Conservation (phyloP, 768 basidiomycete species). For the Rhodosporidiobolus sp. region DNA sequence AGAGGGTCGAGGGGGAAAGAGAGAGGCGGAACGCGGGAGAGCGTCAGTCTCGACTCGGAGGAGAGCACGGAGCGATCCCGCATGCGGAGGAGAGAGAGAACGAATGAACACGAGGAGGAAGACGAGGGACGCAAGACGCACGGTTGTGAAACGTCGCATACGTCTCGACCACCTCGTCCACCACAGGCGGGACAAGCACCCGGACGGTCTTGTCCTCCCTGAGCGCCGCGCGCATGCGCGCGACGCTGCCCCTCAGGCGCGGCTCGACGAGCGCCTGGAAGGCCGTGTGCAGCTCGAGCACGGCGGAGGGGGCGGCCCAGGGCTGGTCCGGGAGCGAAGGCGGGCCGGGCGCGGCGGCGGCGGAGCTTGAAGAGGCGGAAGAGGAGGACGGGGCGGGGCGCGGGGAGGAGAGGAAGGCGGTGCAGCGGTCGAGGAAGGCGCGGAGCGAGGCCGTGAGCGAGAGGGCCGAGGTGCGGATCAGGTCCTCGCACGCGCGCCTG, state of each 20-base stretch:
- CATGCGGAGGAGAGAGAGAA: no score
- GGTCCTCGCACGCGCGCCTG: slow-evolving; percentile 76
- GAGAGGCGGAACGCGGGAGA: neutral
- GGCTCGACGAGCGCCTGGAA: slow-evolving; percentile 52
- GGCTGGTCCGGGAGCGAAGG: slow-evolving; percentile 50
- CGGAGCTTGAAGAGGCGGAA: slow-evolving; percentile 13
- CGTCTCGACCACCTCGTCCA: slow-evolving; percentile 66
- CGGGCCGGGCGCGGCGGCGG: slow-evolving; percentile 45
- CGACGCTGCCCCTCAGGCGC: slow-evolving; percentile 56
- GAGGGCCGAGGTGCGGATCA: slow-evolving; percentile 65
- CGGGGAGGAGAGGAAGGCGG: slow-evolving; percentile 48
- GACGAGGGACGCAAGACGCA: slow-evolving; percentile 35
- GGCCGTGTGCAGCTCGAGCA: slow-evolving; percentile 55
- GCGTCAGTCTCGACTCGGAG: no score
- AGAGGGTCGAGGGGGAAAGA: neutral
- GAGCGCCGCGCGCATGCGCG: slow-evolving; percentile 69
- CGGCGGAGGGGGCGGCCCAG: slow-evolving; percentile 58
- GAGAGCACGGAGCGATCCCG: no score
- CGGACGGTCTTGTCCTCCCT: slow-evolving; percentile 70
- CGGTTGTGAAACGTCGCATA: slow-evolving; percentile 72
- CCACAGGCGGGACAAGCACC: slow-evolving; percentile 71
- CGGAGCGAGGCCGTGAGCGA: slow-evolving; percentile 62
- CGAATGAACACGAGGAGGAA: no score
- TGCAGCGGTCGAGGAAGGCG: slow-evolving; percentile 61
- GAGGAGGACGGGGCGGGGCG: neutral